Base-by-base conservation (phyloP, 2,329 filamentous ascomycete genomes). In the Rhinocladiella mackenziei region DNA sequence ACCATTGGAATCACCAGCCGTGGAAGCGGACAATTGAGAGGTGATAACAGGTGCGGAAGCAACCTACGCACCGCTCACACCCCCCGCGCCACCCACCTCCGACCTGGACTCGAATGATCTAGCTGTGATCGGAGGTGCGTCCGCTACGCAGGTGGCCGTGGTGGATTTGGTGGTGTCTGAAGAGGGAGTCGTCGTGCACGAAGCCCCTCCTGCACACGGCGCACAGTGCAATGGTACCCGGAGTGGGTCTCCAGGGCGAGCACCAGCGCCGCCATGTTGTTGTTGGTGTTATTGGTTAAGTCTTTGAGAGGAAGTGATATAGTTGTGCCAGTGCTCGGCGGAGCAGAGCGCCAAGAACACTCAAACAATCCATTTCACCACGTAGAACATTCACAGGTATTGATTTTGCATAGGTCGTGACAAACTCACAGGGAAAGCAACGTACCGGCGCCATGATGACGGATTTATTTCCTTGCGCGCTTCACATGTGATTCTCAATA, bases 391-490 rank as follows among this genome's bases (percentile, higher is more conserved):
- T n/a, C n/a, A n/a, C n/a, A n/a, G n/a, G 13, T 11, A 13, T 5
- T 14, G 34, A 25, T 13, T 38, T 38, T 23, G 20, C 4, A 20
- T 20, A 18, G 25, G 29, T 32, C 22, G 40, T 19, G 20, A 18
- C 17, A 13, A 13, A 32, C 9, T 28, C 13, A 5, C 19, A 32
- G 11, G 15, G 25, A 37, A 10, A 17, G 25, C 25, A 30, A 50
- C 48, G 28, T 47, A 50, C 48, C 43, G 48, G 48, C 14, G 43
- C 48, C 48, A 50, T 50, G 30, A 30, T 45, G 23, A 22, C 26
- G 34, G 20, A 10, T 30, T 15, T 14, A 25, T 23, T 13, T 19
- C 14, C 20, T 13, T 33, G 31, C 38, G n/a, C 6, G 14, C 13
- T 15, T n/a, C 37, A 28, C 28, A 19, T 8, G 17, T 13, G 19